Evolutionary conservation across 2,329 filamentous ascomycete genomes (phyloP).

Genomic region (Beauveria sp.): DNA sequence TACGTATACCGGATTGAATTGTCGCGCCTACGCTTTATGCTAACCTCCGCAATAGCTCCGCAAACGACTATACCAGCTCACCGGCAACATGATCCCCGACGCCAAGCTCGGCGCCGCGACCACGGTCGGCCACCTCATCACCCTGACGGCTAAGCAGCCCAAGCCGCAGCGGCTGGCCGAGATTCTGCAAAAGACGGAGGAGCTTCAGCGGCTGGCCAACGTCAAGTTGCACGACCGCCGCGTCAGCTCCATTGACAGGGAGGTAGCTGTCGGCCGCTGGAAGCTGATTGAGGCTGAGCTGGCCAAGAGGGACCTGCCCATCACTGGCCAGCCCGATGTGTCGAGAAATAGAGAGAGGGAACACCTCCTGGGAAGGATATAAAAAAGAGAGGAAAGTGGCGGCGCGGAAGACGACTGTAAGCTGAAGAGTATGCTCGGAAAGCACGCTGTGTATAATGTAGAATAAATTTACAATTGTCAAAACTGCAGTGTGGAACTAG

Average conservation of each 20-base stretch:
- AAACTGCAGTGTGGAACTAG: neutral
- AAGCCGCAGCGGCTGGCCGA: slow-evolving; percentile 58
- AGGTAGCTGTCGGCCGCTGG: slow-evolving; percentile 65
- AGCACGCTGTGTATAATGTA: slow-evolving; percentile 9
- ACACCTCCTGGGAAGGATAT: neutral
- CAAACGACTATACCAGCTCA: slow-evolving; percentile 75
- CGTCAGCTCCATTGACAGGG: slow-evolving; percentile 63
- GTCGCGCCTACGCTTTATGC: neutral
- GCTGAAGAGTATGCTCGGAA: neutral
- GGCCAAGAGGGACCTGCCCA: slow-evolving; percentile 51
- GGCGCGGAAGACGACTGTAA: neutral
- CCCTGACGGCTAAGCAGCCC: slow-evolving; percentile 43
- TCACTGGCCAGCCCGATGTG: slow-evolving; percentile 37
- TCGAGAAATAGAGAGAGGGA: slow-evolving; percentile 26
- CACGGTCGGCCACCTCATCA: slow-evolving; percentile 48
- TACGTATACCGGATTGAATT: slow-evolving; percentile 35
- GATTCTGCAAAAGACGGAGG: slow-evolving; percentile 39
- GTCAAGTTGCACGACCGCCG: slow-evolving; percentile 59
- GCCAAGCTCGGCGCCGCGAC: slow-evolving; percentile 50
- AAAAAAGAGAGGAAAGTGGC: neutral
- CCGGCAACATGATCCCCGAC: slow-evolving; percentile 70
- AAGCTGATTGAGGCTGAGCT: slow-evolving; percentile 73
- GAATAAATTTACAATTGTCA: slow-evolving; percentile 1
- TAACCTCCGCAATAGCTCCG: slow-evolving; percentile 49
- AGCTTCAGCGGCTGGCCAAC: slow-evolving; percentile 53